Percentiles rank a stretch among this genome's conserved stretches.
Conservation (phyloP, 352 stramenopile genomes). For the Pythium aquatile region DNA sequence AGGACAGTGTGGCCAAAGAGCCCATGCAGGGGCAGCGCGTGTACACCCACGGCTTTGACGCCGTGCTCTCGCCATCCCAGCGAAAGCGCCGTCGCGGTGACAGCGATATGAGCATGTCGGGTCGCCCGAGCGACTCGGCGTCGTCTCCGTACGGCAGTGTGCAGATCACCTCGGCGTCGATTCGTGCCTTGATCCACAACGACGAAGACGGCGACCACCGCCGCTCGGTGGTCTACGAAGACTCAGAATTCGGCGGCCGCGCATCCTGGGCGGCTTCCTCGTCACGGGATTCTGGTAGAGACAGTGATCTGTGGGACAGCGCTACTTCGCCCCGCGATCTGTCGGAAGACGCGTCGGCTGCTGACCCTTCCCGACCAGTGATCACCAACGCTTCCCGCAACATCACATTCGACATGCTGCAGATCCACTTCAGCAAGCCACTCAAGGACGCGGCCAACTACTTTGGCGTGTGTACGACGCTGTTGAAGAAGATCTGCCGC, state of each 20-base stretch:
- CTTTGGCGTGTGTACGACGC: constrained; percentile 84
- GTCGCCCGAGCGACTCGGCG: constrained; percentile 2
- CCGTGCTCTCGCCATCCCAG: constrained; percentile 18
- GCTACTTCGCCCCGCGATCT: neutral
- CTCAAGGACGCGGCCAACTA: constrained; percentile 66
- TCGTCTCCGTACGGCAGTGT: constrained; percentile 10
- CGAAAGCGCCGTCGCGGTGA: constrained; percentile 20
- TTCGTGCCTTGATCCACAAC: constrained; percentile 13
- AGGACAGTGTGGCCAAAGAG: neutral
- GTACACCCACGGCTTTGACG: constrained; percentile 8
- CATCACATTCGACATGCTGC: constrained; percentile 79
- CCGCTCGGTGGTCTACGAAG: constrained; percentile 5
- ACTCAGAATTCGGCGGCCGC: constrained; percentile 7
- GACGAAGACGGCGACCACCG: constrained; percentile 3
- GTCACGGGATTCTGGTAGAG: constrained; percentile 12
- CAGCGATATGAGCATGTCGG: constrained; percentile 18
- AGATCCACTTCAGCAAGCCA: constrained; percentile 80
- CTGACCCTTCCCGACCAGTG: constrained; percentile 1
- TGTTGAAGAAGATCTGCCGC: constrained; percentile 86
- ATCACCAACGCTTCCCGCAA: constrained; percentile 43
- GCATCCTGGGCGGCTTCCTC: constrained; percentile 16
- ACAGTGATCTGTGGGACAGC: constrained; percentile 16
- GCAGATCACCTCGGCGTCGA: constrained; percentile 20
- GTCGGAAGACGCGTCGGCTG: neutral
- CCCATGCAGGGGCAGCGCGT: constrained; percentile 3